Conservation (phyloP, 2,329 filamentous ascomycete genomes). For the Claviceps monticola region DNA sequence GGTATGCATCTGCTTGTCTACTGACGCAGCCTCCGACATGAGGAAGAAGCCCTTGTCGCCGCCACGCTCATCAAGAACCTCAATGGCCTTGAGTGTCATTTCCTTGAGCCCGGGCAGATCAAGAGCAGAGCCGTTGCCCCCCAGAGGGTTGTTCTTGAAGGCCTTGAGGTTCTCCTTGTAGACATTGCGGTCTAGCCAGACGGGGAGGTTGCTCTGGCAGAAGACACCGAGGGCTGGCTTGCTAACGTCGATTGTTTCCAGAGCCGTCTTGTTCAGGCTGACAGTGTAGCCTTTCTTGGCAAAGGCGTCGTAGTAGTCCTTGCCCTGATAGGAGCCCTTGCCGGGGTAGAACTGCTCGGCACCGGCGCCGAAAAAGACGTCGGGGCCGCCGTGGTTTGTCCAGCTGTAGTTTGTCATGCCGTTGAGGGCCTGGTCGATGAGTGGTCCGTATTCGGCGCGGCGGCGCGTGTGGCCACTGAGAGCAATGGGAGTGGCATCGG, state of each 20-base stretch:
- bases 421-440: conserved; percentile 65
- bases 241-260: conserved; percentile 41
- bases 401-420: conserved; percentile 70
- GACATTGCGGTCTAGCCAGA: conserved; percentile 78
- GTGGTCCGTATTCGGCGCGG: conserved; percentile 53
- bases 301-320: conserved; percentile 71
- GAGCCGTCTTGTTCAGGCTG: conserved; percentile 59
- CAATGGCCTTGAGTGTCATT: conserved; percentile 79
- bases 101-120: conserved; percentile 77
- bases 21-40: conserved; percentile 74
- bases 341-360: conserved; percentile 67
- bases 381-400: conserved; percentile 59
- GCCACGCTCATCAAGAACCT: conserved; percentile 56
- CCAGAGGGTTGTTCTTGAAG: conserved; percentile 55
- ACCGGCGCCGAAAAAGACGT: conserved; percentile 72
- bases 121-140: conserved; percentile 46
- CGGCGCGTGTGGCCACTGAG: conserved; percentile 59
- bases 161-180: conserved; percentile 56
- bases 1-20: conserved; percentile 82
- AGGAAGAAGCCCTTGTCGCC: conserved; percentile 68
- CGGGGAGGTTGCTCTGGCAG: conserved; percentile 58
- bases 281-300: conserved; percentile 58
- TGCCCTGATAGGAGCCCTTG: conserved; percentile 49
- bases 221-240: conserved; percentile 66
- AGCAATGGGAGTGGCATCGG: conserved; percentile 71